Base-by-base conservation (phyloP, 108 stramenopile genomes). In the Bacterosira constricta region DNA sequence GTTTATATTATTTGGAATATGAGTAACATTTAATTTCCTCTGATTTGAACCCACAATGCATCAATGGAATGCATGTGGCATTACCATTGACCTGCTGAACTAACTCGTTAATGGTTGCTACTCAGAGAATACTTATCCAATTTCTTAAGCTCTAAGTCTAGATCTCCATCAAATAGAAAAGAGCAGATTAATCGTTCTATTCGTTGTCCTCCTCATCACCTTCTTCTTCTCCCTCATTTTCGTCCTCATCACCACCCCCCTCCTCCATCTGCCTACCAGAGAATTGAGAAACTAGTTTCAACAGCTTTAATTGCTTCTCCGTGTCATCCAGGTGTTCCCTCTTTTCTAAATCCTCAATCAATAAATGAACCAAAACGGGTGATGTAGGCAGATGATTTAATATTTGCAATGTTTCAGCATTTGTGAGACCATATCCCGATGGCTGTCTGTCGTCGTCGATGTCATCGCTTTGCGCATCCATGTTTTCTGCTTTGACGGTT, bases 381-480 rank as follows among this genome's bases (percentile, higher is more conserved):
- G 90, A 88, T 6, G 78, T 73, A n/a, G 93, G 93, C 84, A 94
- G 84, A 26, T 87, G 87, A 62, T 94, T 91, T 20, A 88, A 52
- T 12, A 94, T 63, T 79, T 94, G 93, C 9, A 94, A 51, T 10
- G 83, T 84, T 82, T 94, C 93, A 10, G 87, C 85, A 66, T 87
- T 83, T 4, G 90, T 91, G 46, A 94, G 52, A 13, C 80, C 83
- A 64, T 85, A 94, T 30, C 79, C 81, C 6, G 25, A 18, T 41
- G 41, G 20, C 51, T 41, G 42, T 47, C 15, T 35, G 15, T 39
- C 25, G 37, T 30, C 62, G 30, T 47, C 62, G 5, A 50, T 3
- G 53, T 39, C 31, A 50, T 50, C 13, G 42, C 26, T 27, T 27
- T n/a, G n/a, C n/a, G n/a, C n/a, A n/a, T n/a, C n/a, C n/a, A n/a